Conservation (phyloP, 768 basidiomycete genomes). For the Boletus edulis region DNA sequence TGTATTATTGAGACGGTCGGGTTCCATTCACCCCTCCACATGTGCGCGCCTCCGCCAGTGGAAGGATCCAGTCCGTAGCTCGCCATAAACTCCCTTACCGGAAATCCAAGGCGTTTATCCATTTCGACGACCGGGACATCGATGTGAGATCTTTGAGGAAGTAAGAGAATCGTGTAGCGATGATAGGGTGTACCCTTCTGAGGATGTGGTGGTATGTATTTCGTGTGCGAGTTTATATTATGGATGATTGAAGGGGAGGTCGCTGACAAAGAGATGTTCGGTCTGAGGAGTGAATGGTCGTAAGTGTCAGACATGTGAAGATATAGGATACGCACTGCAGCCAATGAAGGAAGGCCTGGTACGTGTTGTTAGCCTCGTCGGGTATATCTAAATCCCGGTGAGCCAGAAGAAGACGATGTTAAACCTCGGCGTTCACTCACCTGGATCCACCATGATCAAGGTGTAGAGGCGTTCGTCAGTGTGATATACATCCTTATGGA, state of each 20-base stretch:
- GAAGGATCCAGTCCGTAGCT: constrained; percentile 52
- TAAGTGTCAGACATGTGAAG: background rate
- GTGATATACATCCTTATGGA: constrained; percentile 81
- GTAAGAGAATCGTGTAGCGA: constrained; percentile 77
- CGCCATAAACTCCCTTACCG: constrained; percentile 61
- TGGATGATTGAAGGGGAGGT: constrained; percentile 40
- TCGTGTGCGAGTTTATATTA: constrained; percentile 54
- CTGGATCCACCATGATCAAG: constrained; percentile 84
- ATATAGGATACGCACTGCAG: constrained; percentile 54
- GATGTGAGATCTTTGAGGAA: constrained; percentile 58
- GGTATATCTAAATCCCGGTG: constrained; percentile 66
- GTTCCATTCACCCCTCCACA: constrained; percentile 83
- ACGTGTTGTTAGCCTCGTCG: constrained; percentile 61
- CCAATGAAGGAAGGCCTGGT: constrained; percentile 81
- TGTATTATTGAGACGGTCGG: constrained; percentile 65
- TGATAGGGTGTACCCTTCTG: constrained; percentile 88
- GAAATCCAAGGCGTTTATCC: constrained; percentile 55
- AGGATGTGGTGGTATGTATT: constrained; percentile 90
- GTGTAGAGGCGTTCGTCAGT: constrained; percentile 80
- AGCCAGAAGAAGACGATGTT: background rate
- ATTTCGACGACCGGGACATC: constrained; percentile 47
- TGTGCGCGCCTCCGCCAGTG: constrained; percentile 70
- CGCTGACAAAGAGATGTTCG: constrained; percentile 77
- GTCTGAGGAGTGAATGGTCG: constrained; percentile 40
- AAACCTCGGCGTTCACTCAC: constrained; percentile 41